Evolutionary conservation across 768 basidiomycete species (phyloP).

Genomic region (Lyophyllum atratum): DNA sequence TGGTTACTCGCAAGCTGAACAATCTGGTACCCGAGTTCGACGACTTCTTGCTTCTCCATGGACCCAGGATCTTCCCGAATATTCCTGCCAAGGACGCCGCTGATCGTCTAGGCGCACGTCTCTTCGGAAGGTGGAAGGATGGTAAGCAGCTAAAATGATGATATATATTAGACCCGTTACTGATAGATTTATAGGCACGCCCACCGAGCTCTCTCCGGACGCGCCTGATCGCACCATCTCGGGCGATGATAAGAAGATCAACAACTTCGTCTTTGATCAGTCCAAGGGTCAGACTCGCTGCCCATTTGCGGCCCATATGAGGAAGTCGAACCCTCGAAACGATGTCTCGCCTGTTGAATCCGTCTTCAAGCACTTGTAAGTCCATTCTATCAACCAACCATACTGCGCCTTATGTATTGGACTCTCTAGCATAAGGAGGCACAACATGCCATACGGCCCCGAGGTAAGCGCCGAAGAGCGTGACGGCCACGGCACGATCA

Average conservation of each 20-base stretch:
- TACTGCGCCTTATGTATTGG: neutral
- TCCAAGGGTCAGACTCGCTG: slow-evolving; percentile 11
- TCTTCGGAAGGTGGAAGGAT: slow-evolving; percentile 25
- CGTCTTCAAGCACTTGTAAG: slow-evolving; percentile 13
- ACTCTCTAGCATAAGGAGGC: slow-evolving; percentile 10
- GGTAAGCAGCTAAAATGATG: slow-evolving; percentile 1
- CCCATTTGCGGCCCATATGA: slow-evolving; percentile 19
- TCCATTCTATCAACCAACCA: neutral
- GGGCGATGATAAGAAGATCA: slow-evolving; percentile 10
- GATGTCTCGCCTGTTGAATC: slow-evolving; percentile 12
- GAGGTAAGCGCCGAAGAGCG: slow-evolving; percentile 11
- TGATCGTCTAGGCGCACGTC: slow-evolving; percentile 8
- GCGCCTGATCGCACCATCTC: slow-evolving; percentile 9
- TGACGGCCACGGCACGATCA: slow-evolving; percentile 1
- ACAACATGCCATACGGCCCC: slow-evolving; percentile 12
- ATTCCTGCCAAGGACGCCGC: slow-evolving; percentile 8
- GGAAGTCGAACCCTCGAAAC: slow-evolving; percentile 20
- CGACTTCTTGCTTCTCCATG: slow-evolving; percentile 7
- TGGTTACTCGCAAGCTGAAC: slow-evolving; percentile 16
- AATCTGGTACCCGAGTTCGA: slow-evolving; percentile 18
- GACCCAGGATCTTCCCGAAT: slow-evolving; percentile 8
- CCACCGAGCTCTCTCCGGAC: slow-evolving; percentile 18
- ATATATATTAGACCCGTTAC: neutral
- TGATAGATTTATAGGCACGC: slow-evolving; percentile 11
- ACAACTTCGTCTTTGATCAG: slow-evolving; percentile 26